Conservation (phyloP, 148 eudicot genomes). For the Spergularia bocconei region DNA sequence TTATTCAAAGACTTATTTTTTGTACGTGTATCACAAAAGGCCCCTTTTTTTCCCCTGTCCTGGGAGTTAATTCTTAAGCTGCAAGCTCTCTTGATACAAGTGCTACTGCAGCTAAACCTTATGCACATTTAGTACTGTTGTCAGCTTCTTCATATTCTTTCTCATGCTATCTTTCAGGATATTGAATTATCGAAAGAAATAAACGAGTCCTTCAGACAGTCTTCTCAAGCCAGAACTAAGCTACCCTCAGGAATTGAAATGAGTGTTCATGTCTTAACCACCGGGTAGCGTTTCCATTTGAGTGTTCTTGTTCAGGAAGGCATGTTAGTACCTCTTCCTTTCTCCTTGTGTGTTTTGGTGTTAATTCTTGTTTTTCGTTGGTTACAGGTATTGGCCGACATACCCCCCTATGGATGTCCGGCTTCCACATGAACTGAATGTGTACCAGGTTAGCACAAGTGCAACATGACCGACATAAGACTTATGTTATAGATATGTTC, state of each 20-base stretch:
- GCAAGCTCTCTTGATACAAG: not conserved
- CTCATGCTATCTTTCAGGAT: constrained; percentile 53
- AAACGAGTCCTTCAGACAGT: constrained; percentile 92
- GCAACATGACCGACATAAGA: not conserved
- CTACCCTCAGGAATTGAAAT: constrained; percentile 97
- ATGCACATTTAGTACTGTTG: not conserved
- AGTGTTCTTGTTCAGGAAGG: not conserved
- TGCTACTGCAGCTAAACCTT: not conserved
- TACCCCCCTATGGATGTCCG: constrained; percentile 97
- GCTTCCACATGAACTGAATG: constrained; percentile 92
- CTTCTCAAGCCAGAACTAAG: constrained; percentile 93
- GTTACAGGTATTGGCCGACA: constrained; percentile 95
- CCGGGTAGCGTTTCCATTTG: constrained; percentile 52
- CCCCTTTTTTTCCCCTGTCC: too few species aligned
- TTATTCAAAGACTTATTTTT: too few species aligned
- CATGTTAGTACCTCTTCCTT: not conserved
- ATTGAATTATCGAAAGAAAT: constrained; percentile 94
- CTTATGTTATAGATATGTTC: not conserved
- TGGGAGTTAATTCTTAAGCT: not conserved
- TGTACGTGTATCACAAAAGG: too few species aligned
- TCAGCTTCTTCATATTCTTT: not conserved
- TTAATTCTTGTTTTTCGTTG: constrained; percentile 13
- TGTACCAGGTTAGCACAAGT: constrained; percentile 72
- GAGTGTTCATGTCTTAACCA: constrained; percentile 97
- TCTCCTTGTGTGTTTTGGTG: constrained; percentile 11